Evolutionary conservation across 768 basidiomycete species (phyloP), one percentile per base, ranked within the genome.

Genomic region (Trametes gibbosa): DNA sequence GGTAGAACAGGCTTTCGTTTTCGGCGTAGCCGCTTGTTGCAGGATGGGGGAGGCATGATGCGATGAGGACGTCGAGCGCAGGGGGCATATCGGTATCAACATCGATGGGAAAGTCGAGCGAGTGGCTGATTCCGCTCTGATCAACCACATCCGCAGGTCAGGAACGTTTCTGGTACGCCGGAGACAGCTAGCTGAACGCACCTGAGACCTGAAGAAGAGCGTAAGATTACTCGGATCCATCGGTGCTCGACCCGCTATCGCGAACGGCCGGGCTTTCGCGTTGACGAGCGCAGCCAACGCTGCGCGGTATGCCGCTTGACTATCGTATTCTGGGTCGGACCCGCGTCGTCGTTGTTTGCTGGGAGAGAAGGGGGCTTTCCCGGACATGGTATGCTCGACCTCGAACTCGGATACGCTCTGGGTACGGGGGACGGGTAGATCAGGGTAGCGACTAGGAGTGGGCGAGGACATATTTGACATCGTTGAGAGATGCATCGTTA

Each of bases 201-300:
- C 90, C 81, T 88, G 87, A 40, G 88, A 84, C 21, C 90, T 80
- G 76, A 92, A 92, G 76, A 92, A 92, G 53, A 92, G 73, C 13
- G 84, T 81, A 37, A 90, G 74, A 59, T 81, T 81, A 3, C 83
- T 77, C 17, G 86, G 81, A 71, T 90, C 88, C 40, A 90, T 73
- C 7, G 86, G 86, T 47, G 91, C 86, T 32, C 84, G 77, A 0
- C 90, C 90, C 12, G 81, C 82, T 13, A 85, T 79, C 1, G 84
- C 79, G 69, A 86, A 89, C 42, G 86, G 83, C 3, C 78, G 78
- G 32, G 81, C 75, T 69, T 85, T 90, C 14, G 83, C 80, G 12
- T 72, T 73, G 50, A 90, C 73, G 53, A 92, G 70, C 39, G 76
- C 75, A 0, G 81, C 73, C 5, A 90, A 78, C 59, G 79, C 80